A percentile compares a stretch with the other conserved stretches of the same genome.
phyloP scores from a whole-genome alignment of 768 basidiomycete species.

The Leccinum sublutescens region DNA sequence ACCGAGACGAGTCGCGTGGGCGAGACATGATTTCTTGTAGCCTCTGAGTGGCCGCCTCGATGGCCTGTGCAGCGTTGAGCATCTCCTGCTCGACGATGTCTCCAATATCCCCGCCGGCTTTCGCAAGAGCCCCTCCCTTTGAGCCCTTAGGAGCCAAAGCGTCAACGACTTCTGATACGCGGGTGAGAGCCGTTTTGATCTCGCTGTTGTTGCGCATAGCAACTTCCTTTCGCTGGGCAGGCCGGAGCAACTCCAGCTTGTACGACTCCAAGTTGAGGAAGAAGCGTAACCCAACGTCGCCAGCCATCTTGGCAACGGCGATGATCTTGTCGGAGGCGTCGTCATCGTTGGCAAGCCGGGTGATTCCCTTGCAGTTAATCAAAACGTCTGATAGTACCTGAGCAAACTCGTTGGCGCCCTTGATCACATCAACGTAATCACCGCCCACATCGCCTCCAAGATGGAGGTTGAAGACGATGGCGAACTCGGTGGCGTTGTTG shows the following conservation, averaged over 20 bases:
- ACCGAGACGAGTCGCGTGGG: constrained; percentile 82
- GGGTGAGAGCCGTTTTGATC: constrained; percentile 74
- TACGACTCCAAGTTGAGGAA: constrained; percentile 97
- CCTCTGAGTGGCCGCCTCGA: constrained; percentile 88
- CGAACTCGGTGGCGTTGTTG: constrained; percentile 95
- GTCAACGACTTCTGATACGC: constrained; percentile 87
- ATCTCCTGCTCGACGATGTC: constrained; percentile 97
- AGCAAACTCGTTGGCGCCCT: constrained; percentile 93
- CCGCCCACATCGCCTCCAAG: constrained; percentile 85
- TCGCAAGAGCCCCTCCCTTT: constrained; percentile 64
- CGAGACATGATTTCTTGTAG: constrained; percentile 90
- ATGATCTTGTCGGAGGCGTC: constrained; percentile 92
- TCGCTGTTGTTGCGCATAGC: constrained; percentile 90
- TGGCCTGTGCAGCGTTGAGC: constrained; percentile 87
- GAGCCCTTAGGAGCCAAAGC: constrained; percentile 80
- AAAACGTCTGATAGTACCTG: constrained; percentile 91
- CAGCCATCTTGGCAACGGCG: constrained; percentile 76
- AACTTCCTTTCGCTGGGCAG: constrained; percentile 74
- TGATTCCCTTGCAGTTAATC: constrained; percentile 93
- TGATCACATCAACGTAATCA: constrained; percentile 97
- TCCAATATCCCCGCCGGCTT: constrained; percentile 89
- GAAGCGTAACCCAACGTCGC: constrained; percentile 85
- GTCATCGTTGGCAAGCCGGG: constrained; percentile 86
- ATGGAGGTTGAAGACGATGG: constrained; percentile 89
- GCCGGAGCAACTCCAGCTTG: constrained; percentile 80